Evolutionary conservation across 1,284 basidiomycete genomes (phyloP).

Genomic region (Moniliophthora roreri): DNA sequence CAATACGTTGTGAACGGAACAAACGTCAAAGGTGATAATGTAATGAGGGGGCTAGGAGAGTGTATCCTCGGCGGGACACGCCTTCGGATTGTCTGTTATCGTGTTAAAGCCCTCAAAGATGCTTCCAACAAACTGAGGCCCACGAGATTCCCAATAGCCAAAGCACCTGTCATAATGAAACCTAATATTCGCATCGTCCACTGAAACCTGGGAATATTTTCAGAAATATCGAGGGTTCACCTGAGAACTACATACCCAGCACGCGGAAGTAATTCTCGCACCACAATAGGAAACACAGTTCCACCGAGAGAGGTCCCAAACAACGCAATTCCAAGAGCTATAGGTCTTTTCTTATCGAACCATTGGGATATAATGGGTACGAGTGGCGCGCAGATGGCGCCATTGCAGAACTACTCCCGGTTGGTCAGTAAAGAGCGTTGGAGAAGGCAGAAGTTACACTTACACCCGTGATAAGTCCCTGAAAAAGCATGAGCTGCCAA

Average conservation of each 20-base stretch:
- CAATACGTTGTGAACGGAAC: too few species aligned
- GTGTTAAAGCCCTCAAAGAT: too few species aligned
- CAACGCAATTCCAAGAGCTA: neutral
- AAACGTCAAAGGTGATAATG: too few species aligned
- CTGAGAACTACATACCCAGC: too few species aligned
- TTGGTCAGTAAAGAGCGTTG: neutral
- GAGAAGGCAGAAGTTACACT: constrained; percentile 13
- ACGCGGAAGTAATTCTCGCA: neutral
- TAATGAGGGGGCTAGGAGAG: too few species aligned
- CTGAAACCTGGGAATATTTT: too few species aligned
- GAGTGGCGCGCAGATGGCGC: neutral
- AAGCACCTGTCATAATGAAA: too few species aligned
- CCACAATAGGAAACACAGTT: neutral
- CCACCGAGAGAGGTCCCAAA: neutral
- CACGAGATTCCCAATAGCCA: too few species aligned
- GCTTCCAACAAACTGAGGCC: neutral
- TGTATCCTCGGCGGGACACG: too few species aligned
- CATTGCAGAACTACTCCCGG: neutral
- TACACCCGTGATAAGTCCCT: constrained; percentile 52
- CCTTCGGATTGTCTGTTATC: too few species aligned
- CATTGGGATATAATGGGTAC: neutral
- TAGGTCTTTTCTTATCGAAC: neutral
- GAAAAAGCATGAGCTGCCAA: constrained; percentile 60
- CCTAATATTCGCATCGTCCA: too few species aligned
- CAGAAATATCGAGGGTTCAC: too few species aligned